A percentile compares a stretch with the other conserved stretches of the same genome.
Evolutionary conservation across 1,139 yeast species (phyloP).

Genomic region (Pichia sp.): DNA sequence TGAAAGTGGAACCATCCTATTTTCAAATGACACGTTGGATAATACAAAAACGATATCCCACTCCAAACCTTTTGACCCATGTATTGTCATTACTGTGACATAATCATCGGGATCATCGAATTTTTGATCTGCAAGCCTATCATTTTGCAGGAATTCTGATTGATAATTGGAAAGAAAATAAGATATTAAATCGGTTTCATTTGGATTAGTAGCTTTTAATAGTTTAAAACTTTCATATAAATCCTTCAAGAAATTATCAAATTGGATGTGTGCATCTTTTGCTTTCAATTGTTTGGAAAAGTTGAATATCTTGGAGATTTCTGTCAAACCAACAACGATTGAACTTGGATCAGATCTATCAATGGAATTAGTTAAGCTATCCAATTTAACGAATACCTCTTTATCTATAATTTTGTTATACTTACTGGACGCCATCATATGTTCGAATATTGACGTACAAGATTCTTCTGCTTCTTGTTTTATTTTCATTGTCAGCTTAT

Average conservation of each 20-base stretch:
- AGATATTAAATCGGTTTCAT: background rate
- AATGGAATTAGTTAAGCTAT: constrained; percentile 13
- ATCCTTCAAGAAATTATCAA: constrained; percentile 11
- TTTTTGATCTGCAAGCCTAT: constrained; percentile 6
- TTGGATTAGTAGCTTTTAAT: background rate
- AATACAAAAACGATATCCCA: constrained; percentile 63
- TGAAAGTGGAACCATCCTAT: background rate
- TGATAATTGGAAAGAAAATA: constrained; percentile 29
- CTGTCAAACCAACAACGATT: constrained; percentile 29
- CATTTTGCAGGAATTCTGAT: constrained; percentile 21
- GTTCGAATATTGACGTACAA: constrained; percentile 25
- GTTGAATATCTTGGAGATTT: constrained; percentile 31
- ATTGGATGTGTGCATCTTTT: constrained; percentile 10
- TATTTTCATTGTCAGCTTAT: constrained; percentile 28
- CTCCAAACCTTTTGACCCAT: constrained; percentile 71
- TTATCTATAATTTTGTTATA: background rate
- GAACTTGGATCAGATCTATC: constrained; percentile 32
- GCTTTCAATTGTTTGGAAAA: constrained; percentile 15
- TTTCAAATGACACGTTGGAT: constrained; percentile 5
- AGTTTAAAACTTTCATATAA: constrained; percentile 11
- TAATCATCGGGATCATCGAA: constrained; percentile 32
- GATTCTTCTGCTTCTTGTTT: constrained; percentile 21
- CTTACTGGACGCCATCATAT: constrained; percentile 13
- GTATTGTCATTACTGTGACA: constrained; percentile 57
- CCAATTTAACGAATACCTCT: constrained; percentile 1